Base-by-base conservation (phyloP, 257 asterid genomes). In the Lantana camara region DNA sequence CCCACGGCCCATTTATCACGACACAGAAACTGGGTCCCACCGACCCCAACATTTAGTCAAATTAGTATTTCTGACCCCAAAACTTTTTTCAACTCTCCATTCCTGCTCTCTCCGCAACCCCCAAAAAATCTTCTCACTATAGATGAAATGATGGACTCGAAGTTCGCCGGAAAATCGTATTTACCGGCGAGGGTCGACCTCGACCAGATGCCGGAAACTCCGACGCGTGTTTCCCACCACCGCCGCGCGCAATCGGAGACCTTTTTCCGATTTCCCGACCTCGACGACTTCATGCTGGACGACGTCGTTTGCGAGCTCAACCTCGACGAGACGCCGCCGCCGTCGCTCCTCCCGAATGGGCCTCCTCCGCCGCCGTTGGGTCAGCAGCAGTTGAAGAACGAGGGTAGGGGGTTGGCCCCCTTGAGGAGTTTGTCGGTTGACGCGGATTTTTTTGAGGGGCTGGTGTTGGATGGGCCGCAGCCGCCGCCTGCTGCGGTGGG, bases 231-330 rank as follows among this genome's bases (percentile, higher is more conserved):
- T 56, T 54, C 79, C 63, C 76, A 69, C 80, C 97, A 91, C 80
- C 98, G 98, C 60, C 90, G 96, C 1, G 84, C 95, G 64, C 96
- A 81, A 19, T 91, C 98, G 8, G 98, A 91, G 73, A 84, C 90
- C 69, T 86, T 89, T 78, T 84, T 81, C 85, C 97, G 92, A 1
- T 83, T 85, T 78, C 85, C 87, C 0, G 92, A 84, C 77, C 70
- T 84, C 60, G 95, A 88, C 70, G 94, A 86, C 56, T 27, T 27
- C 5, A 73, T 84, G 70, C 74, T 82, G 56, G 98, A 88, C 73
- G 89, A 82, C 64, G 93, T 77, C 29, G 78, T 81, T 1, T 72
- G 79, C 0, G 90, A 83, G 80, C 80, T 83, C 48, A 70, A 52
- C 82, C 71, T 80, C 69, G 83, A 78, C 57, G 46, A 72, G 44